Conservation (phyloP, 2,329 filamentous ascomycete species). For the Podosphaera xanthii region DNA sequence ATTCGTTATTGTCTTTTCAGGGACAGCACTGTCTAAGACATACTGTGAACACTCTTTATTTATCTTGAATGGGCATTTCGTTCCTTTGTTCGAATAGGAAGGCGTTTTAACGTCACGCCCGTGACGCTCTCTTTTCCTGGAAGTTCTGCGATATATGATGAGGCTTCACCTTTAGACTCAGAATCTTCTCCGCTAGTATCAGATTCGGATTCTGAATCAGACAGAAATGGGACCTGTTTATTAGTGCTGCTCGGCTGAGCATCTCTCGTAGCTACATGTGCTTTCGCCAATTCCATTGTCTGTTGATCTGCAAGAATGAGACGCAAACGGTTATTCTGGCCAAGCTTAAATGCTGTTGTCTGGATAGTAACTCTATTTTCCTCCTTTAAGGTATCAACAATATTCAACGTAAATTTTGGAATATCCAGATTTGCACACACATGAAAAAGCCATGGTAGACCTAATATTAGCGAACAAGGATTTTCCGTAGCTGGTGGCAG, state of each 20-base stretch:
- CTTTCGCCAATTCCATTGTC: neutral
- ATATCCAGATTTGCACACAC: neutral
- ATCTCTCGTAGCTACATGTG: neutral
- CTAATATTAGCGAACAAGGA: neutral
- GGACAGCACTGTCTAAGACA: too few species aligned
- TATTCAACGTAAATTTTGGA: neutral
- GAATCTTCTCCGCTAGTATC: neutral
- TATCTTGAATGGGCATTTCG: neutral
- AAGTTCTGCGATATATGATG: neutral
- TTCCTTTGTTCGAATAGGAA: neutral
- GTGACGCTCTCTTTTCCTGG: neutral
- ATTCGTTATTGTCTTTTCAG: too few species aligned
- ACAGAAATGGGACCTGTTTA: neutral
- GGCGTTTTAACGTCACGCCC: neutral
- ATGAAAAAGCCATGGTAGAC: neutral
- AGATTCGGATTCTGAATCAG: neutral
- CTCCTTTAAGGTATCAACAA: neutral
- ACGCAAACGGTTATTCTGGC: neutral
- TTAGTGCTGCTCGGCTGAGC: neutral
- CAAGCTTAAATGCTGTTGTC: neutral
- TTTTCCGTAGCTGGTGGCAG: neutral
- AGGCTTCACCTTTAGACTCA: neutral
- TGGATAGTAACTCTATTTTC: neutral
- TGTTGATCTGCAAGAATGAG: neutral
- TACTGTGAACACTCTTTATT: neutral